phyloP scores from a whole-genome alignment of 2,329 filamentous ascomycete species.

The Colletotrichum scovillei region DNA sequence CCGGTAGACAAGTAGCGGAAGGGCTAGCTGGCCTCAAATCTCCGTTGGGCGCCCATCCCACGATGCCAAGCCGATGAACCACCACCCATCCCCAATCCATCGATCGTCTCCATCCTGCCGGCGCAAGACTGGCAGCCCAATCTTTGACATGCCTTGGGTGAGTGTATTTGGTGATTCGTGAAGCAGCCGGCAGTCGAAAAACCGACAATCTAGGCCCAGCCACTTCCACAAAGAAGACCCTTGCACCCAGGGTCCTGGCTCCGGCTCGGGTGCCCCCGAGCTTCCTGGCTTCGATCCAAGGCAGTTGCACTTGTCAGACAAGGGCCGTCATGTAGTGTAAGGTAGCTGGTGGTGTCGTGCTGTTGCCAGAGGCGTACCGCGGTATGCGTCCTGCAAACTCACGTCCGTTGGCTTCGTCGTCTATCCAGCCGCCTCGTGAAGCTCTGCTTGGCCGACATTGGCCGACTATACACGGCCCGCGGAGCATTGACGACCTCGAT shows the following conservation, averaged over 20 bases:
- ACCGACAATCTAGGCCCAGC: not conserved
- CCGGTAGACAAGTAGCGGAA: not conserved
- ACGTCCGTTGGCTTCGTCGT: constrained; percentile 49
- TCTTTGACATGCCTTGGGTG: not conserved
- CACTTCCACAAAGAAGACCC: not conserved
- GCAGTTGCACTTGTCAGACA: not conserved
- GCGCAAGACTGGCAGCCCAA: constrained; percentile 8
- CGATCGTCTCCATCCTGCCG: not conserved
- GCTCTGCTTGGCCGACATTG: constrained; percentile 7
- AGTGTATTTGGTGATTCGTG: not conserved
- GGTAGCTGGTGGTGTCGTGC: not conserved
- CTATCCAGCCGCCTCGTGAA: constrained; percentile 7
- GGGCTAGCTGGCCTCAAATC: constrained; percentile 14
- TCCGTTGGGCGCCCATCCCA: constrained; percentile 7
- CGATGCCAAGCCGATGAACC: constrained; percentile 24
- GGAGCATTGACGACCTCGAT: not conserved
- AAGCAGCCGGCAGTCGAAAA: not conserved
- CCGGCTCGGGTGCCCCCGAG: not conserved
- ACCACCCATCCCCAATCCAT: constrained; percentile 3
- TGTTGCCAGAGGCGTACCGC: constrained; percentile 2
- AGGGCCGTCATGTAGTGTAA: not conserved
- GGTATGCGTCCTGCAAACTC: not conserved
- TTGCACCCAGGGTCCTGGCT: not conserved
- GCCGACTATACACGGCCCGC: constrained; percentile 7
- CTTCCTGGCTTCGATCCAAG: constrained; percentile 25